These are phyloP conservation scores for Mycena sp. DNA, from an alignment of 1,284 basidiomycete genomes.

Conservation along the genomic window DNA sequence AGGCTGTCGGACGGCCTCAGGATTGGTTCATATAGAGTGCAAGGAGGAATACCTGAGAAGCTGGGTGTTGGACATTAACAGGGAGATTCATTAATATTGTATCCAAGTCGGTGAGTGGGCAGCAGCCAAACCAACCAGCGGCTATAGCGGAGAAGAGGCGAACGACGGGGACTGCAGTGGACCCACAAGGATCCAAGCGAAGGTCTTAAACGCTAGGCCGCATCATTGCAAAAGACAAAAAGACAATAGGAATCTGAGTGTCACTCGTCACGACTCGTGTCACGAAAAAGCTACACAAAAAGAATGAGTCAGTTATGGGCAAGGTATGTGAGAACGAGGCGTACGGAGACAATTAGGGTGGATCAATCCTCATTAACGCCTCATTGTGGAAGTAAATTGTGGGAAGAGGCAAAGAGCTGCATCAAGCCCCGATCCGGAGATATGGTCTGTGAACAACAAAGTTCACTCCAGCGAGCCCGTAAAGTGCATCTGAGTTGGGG, in stretches of 20 bases:
- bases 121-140: conserved; percentile 20
- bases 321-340: conserved; percentile 15
- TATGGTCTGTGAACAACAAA: conserved; percentile 14
- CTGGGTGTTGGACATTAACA: conserved; percentile 19
- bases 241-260: conserved; percentile 18
- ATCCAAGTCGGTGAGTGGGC: background rate
- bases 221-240: conserved; percentile 25
- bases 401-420: conserved; percentile 11
- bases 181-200: conserved; percentile 21
- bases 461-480: background rate
- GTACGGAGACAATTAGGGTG: conserved; percentile 7
- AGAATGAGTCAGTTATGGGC: conserved; percentile 3
- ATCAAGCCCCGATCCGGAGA: conserved; percentile 2
- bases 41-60: conserved; percentile 6
- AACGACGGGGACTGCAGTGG: conserved; percentile 13
- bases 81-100: conserved; percentile 24
- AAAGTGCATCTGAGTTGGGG: background rate
- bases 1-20: conserved; percentile 12
- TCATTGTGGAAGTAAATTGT: conserved; percentile 1
- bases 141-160: conserved; percentile 4
- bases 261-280: conserved; percentile 10
- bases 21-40: background rate
- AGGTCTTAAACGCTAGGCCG: conserved; percentile 17
- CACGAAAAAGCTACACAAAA: conserved; percentile 21
- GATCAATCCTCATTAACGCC: background rate